Conservation (phyloP, 2,329 filamentous ascomycete genomes). For the Herpotrichia juniperi region DNA sequence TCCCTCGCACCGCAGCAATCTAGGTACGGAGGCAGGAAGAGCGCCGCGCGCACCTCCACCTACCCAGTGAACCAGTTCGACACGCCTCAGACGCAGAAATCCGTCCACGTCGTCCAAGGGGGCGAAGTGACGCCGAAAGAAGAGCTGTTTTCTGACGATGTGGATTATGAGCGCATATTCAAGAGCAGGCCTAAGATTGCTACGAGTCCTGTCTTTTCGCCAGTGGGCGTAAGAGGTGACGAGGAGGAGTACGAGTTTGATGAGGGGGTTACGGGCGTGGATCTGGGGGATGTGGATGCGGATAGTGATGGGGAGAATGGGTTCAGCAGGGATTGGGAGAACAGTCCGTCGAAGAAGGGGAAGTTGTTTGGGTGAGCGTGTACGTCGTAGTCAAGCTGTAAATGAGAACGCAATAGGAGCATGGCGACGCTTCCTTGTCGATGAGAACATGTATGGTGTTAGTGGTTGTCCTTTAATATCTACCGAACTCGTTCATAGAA, state of each 20-base stretch:
- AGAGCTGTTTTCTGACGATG: conserved; percentile 71
- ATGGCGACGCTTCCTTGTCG: too few relatives aligned
- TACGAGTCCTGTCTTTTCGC: conserved; percentile 67
- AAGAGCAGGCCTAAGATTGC: conserved; percentile 82
- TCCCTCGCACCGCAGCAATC: conserved; percentile 14
- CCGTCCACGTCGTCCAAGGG: conserved; percentile 29
- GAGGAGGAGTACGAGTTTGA: conserved; percentile 13
- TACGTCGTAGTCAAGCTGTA: too few relatives aligned
- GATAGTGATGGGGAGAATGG: conserved; percentile 27
- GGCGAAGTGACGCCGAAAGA: conserved; percentile 63
- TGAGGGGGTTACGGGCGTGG: conserved; percentile 38
- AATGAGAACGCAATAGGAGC: too few relatives aligned
- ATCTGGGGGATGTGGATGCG: conserved; percentile 37
- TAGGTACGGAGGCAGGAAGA: conserved; percentile 27
- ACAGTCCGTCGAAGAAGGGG: conserved; percentile 35
- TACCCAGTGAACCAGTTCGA: conserved; percentile 65
- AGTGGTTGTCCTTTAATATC: too few relatives aligned
- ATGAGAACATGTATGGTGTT: too few relatives aligned
- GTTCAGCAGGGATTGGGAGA: conserved; percentile 25
- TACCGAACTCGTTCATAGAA: too few relatives aligned
- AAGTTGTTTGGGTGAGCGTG: conserved; percentile 9
- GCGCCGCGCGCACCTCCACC: conserved; percentile 32
- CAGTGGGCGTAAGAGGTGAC: conserved; percentile 15
- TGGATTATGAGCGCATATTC: conserved; percentile 83
- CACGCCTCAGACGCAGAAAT: conserved; percentile 51